These are phyloP conservation scores for Eragrostis nindensis DNA, from an alignment of 176 grass and related monocot species.

Conservation along the genomic window DNA sequence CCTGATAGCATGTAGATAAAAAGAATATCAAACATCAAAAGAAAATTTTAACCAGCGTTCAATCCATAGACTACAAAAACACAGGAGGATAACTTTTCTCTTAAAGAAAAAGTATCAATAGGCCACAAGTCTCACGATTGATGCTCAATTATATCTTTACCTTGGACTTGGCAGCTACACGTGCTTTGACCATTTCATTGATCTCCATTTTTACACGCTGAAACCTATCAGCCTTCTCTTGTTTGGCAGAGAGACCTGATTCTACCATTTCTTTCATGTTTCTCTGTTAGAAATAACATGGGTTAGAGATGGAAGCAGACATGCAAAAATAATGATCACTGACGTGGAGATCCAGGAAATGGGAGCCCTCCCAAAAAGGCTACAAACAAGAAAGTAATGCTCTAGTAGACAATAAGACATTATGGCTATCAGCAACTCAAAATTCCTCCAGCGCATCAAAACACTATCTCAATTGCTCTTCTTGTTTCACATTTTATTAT, in stretches of 20 bases:
- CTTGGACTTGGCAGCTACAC: conserved; percentile 68
- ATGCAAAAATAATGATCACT: conserved; percentile 13
- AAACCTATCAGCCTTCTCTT: conserved; percentile 84
- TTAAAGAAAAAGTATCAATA: conserved; percentile 15
- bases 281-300: conserved; percentile 59
- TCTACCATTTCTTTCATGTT: conserved; percentile 99
- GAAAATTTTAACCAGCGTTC: background rate
- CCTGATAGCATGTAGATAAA: conserved; percentile 40
- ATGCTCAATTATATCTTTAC: conserved; percentile 52
- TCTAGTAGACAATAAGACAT: conserved; percentile 23
- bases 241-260: conserved; percentile 88
- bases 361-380: background rate
- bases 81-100: too few species aligned
- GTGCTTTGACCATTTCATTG: conserved; percentile 85
- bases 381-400: conserved; percentile 23
- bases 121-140: background rate
- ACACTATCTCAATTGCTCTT: conserved; percentile 12
- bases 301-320: conserved; percentile 17
- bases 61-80: background rate
- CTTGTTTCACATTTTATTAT: background rate
- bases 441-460: conserved; percentile 23
- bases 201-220: conserved; percentile 87
- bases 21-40: conserved; percentile 36
- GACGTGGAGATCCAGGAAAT: background rate
- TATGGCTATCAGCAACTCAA: background rate